phyloP scores from a whole-genome alignment of 2,329 filamentous ascomycete species.

The Pyrenochaeta sp. region DNA sequence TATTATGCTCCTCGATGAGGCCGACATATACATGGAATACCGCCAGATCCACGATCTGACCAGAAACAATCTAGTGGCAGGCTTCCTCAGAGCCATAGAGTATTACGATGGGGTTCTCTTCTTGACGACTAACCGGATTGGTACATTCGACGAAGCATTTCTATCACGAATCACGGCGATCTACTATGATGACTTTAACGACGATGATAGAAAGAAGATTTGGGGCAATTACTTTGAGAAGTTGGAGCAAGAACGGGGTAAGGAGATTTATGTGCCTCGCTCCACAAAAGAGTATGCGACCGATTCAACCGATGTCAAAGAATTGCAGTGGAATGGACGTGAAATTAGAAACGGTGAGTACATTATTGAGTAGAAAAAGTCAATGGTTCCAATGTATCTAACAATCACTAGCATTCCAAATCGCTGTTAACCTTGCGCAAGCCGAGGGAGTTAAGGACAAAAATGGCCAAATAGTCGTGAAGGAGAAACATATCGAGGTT shows the following conservation, averaged over 20 bases:
- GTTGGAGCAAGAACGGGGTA: conserved; percentile 1
- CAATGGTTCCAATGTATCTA: no score
- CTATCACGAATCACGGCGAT: conserved; percentile 23
- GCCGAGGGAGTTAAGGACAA: conserved; percentile 17
- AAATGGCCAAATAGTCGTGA: conserved; percentile 3
- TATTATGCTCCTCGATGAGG: conserved; percentile 75
- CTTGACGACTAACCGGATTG: conserved; percentile 76
- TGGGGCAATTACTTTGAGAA: conserved; percentile 15
- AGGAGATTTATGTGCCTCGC: conserved; percentile 1
- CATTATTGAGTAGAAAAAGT: no score
- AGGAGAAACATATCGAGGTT: conserved; percentile 17
- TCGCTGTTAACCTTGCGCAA: conserved; percentile 29
- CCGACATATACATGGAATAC: conserved; percentile 56
- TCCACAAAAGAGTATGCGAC: conserved; percentile 12
- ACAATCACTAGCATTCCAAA: conserved; percentile 25
- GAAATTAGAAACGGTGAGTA: conserved; percentile 35
- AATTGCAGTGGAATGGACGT: conserved; percentile 32
- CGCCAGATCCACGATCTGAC: conserved; percentile 81
- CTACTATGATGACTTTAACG: conserved; percentile 2
- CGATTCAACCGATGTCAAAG: conserved; percentile 10
- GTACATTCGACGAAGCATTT: conserved; percentile 28
- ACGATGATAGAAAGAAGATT: conserved; percentile 7
- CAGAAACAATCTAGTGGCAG: conserved; percentile 83
- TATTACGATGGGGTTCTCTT: conserved; percentile 91
- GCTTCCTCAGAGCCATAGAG: conserved; percentile 84